Evolutionary conservation across 164 flowering plant genomes (phyloP).

Genomic region (Paratinospora sagittata): DNA sequence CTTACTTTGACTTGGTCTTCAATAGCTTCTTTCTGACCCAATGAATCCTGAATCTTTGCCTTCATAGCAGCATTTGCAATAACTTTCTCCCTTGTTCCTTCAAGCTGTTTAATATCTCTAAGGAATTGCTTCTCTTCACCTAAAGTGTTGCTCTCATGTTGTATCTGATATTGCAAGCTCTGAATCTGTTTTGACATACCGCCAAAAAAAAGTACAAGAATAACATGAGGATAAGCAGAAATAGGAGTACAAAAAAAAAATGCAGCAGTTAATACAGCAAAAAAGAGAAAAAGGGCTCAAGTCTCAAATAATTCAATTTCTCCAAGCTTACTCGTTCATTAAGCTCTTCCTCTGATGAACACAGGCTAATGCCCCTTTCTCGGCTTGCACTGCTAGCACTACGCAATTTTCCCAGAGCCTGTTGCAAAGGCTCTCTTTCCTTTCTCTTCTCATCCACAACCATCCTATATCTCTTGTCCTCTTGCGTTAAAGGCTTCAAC

Average conservation of each 20-base stretch:
- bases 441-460: conserved; percentile 56
- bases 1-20: conserved; percentile 92
- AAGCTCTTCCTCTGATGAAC: conserved; percentile 90
- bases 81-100: conserved; percentile 84
- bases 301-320: background rate
- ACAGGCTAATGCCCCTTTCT: conserved; percentile 50
- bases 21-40: conserved; percentile 69
- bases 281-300: background rate
- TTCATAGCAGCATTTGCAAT: conserved; percentile 69
- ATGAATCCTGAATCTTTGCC: conserved; percentile 68
- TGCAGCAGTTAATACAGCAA: background rate
- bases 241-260: background rate
- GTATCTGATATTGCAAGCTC: conserved; percentile 70
- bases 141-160: conserved; percentile 90
- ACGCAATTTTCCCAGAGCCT: conserved; percentile 77
- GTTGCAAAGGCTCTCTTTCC: conserved; percentile 74
- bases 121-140: conserved; percentile 86
- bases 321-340: conserved; percentile 55
- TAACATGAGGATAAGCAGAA: background rate
- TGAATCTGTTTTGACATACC: conserved; percentile 43
- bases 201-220: background rate
- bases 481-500: conserved; percentile 41
- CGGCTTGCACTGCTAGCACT: conserved; percentile 37
- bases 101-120: conserved; percentile 79
- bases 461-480: conserved; percentile 40